Base-by-base conservation (phyloP, 495 filamentous ascomycete species). In the Filosporella fistucella region DNA sequence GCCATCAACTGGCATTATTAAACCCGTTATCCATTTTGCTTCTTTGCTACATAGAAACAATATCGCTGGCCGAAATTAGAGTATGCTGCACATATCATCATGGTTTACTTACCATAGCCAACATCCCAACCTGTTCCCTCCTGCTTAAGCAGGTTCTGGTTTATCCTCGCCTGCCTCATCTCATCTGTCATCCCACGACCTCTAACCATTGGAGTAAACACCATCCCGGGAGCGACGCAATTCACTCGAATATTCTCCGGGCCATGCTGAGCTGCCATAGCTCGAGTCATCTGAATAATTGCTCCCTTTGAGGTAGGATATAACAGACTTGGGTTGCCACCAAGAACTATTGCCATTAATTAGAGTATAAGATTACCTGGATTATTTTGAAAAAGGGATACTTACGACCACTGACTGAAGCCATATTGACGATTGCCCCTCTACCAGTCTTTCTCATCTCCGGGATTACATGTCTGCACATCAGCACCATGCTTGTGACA, bases 241-340 rank as follows among this genome's bases (percentile, higher is more conserved):
- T 82, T 82, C 1, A 80, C 77, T 12, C 76, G 51, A 30, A 82
- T 78, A 4, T 71, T 70, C 7, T 78, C 67, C 3, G 38, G 26
- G 0, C 66, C 76, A 63, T 81, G 77, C 51, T 82, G 75, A 0
- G 72, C 75, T 3, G 75, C 75, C 76, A 80, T 79, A 5, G 74
- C 75, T 13, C 76, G 54, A 9, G 77, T 81, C 73, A 82, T 72
- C 36, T 80, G 74, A 0, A 81, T 65, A 7, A 81, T 65, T 0
- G 78, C 78, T 0, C 78, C 80, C 51, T 84, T 82, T 41, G 65
- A 72, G 13, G 77, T 82, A 18, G 78, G 78, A 61, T 84, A 84
- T 8, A 82, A 58, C 2, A 84, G 48, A 63, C 75, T 68, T 2
- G 76, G 78, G 14, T 74, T 79, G 2, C 78, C 78, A 0, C 78